Base-by-base conservation (phyloP, 2,329 filamentous ascomycete genomes). In the Nigrospora oryzae region DNA sequence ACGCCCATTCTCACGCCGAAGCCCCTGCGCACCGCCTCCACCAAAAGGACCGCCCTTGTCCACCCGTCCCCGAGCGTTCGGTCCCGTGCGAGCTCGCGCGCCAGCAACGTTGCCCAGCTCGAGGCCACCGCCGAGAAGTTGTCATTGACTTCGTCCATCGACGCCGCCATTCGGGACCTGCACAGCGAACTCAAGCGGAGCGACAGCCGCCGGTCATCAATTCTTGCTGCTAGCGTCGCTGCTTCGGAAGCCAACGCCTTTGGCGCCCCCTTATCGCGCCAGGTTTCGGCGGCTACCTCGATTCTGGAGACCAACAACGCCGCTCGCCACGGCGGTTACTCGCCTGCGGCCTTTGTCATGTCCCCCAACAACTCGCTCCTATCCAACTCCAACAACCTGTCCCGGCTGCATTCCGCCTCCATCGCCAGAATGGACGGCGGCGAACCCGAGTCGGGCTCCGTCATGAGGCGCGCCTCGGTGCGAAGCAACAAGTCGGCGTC, bases 71-170 rank as follows among this genome's bases (percentile, higher is more conserved):
- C 83, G 43, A 81, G 4, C 8, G 17, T 33, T 12, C 35, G 40
- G 40, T 44, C 42, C 28, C 42, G 42, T 14, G 28, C 42, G 35
- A 79, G 76, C 23, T 78, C 78, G 31, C 81, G 79, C 58, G 66
- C 75, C 15, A 74, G 74, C 59, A 89, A 84, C 66, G 81, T 90
- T 50, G 80, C 83, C 52, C 78, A 82, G 41, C 77, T 90, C 50
- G 86, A 91, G 63, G 81, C 84, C 52, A 83, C 81, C 11, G 86
- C 86, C 40, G 85, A 89, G 63, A 76, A 81, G 51, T 71, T 90
- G 62, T 86, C 83, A 53, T 77, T 78, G 68, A 83, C 81, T 46
- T 86, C 82, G 50, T 87, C 86, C 49, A 85, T 89, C 57, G 84
- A 85, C 55, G 79, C 86, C 67, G 84, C 86, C 53, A 90, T 89